Base-by-base conservation (phyloP, 345 rosid genomes). In the Rhodomyrtus tomentosa region DNA sequence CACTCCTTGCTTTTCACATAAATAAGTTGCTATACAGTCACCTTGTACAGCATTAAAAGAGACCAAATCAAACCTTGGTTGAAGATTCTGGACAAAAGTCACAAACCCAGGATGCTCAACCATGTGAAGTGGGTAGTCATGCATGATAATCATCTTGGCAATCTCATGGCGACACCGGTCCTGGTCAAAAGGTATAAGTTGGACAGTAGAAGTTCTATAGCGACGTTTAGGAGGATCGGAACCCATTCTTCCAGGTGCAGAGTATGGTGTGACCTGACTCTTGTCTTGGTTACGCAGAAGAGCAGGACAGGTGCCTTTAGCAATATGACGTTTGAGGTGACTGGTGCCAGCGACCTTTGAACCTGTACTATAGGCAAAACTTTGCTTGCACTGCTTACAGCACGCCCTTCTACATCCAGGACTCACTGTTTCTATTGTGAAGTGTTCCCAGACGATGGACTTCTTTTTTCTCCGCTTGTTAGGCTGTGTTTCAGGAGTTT, bases 291-390 rank as follows among this genome's bases (percentile, higher is more conserved):
- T 84, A 32, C 94, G 96, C 32, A 84, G 52, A 56, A 94, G 91
- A 29, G 96, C 94, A 52, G 91, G 92, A 86, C 99, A 96, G 53
- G 96, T 92, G 82, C 98, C 99, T 86, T 94, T 96, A 10, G 93
- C 96, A 82, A 96, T 93, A 88, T 95, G 97, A 45, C 99, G 98
- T 81, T 96, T 95, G 56, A 95, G 98, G 88, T 95, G 99, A 87
- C 98, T 95, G 54, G 99, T 96, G 22, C 99, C 98, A 82, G 98
- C 98, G 9, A 96, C 99, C 88, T 96, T 95, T 2, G 94, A 88
- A 82, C 99, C 99, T 4, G 93, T 94, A 89, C 99, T 95, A 82
- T 96, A 96, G n/a, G 98, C 98, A 90, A 96, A 96, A 87, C 97
- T 96, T 89, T 95, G 98, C 84, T 93, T 96, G 94, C 99, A 96